phyloP scores from a whole-genome alignment of 1,284 basidiomycete species.

The Heterobasidion occidentale region DNA sequence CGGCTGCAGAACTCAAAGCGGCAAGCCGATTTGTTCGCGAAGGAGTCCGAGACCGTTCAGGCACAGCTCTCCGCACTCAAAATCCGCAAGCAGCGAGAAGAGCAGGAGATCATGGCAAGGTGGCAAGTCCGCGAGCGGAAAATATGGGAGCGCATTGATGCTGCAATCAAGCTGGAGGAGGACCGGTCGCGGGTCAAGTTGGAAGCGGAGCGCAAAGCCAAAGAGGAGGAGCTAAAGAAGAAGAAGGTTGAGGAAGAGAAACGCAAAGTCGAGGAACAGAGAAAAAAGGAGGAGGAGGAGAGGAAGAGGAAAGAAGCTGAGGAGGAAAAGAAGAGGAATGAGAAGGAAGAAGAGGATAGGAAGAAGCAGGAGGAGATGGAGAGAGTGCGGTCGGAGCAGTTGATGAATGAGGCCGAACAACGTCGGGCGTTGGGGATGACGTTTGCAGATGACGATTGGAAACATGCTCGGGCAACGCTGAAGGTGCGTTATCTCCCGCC shows the following conservation, averaged over 20 bases:
- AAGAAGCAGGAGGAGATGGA: slow-evolving; percentile 25
- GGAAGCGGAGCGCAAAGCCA: slow-evolving; percentile 40
- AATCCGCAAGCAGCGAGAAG: slow-evolving; percentile 36
- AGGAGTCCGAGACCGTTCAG: slow-evolving; percentile 44
- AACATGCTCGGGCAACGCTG: slow-evolving; percentile 50
- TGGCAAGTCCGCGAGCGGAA: slow-evolving; percentile 46
- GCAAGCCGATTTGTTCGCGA: slow-evolving; percentile 31
- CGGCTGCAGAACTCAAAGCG: slow-evolving; percentile 29
- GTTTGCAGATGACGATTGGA: slow-evolving; percentile 62
- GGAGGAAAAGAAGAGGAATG: slow-evolving; percentile 23
- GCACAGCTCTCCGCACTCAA: slow-evolving; percentile 32
- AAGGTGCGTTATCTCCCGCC: slow-evolving; percentile 31
- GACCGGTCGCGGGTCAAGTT: slow-evolving; percentile 44
- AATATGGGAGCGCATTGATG: slow-evolving; percentile 55
- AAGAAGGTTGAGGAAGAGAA: slow-evolving; percentile 24
- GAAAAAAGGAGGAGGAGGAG: slow-evolving; percentile 24
- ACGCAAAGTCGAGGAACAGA: slow-evolving; percentile 18
- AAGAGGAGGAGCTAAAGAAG: slow-evolving; percentile 37
- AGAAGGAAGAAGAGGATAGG: slow-evolving; percentile 29
- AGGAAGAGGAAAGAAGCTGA: slow-evolving; percentile 19
- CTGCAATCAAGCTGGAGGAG: slow-evolving; percentile 56
- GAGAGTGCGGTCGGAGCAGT: slow-evolving; percentile 17
- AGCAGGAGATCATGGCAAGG: slow-evolving; percentile 32
- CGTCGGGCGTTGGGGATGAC: slow-evolving; percentile 38
- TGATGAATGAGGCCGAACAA: slow-evolving; percentile 18